A percentile compares a stretch with the other conserved stretches of the same genome.
Evolutionary conservation across 176 grass and related monocot species (phyloP).

Genomic region (Raddia guianensis): DNA sequence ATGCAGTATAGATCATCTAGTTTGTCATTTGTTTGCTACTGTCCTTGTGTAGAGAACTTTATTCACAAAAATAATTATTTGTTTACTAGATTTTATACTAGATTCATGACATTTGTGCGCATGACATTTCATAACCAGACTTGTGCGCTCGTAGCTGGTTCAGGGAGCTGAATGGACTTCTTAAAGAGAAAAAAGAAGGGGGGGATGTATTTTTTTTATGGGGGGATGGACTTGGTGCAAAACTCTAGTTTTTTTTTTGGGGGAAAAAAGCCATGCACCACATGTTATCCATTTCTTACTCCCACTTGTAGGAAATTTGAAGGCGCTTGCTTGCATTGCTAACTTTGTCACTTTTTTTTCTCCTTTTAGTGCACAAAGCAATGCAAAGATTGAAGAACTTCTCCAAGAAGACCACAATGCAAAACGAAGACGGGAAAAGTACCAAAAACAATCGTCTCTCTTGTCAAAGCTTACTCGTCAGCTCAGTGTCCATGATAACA

Average conservation of each 20-base stretch:
- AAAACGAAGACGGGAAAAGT: slow-evolving; percentile 71
- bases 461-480: slow-evolving; percentile 95
- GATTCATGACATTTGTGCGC: not conserved
- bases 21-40: slow-evolving; percentile 5
- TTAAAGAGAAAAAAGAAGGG: not conserved
- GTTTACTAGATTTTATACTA: not conserved
- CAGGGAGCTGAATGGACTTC: not conserved
- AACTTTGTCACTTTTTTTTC: slow-evolving; percentile 16
- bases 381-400: slow-evolving; percentile 88
- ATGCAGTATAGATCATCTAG: slow-evolving; percentile 15
- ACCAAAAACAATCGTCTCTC: slow-evolving; percentile 88
- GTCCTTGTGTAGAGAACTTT: slow-evolving; percentile 28
- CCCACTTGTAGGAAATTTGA: not conserved
- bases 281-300: slow-evolving; percentile 14
- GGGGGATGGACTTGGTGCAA: slow-evolving; percentile 45
- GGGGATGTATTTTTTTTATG: not conserved
- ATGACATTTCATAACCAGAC: not conserved
- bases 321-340: slow-evolving; percentile 14
- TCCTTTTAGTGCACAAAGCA: slow-evolving; percentile 65
- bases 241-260: slow-evolving; percentile 38
- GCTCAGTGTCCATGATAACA: slow-evolving; percentile 87
- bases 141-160: not conserved
- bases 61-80: not conserved
- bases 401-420: slow-evolving; percentile 91
- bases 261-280: slow-evolving; percentile 41